phyloP scores from a whole-genome alignment of 2,329 filamentous ascomycete species.

The Talaromyces funiculosus region DNA sequence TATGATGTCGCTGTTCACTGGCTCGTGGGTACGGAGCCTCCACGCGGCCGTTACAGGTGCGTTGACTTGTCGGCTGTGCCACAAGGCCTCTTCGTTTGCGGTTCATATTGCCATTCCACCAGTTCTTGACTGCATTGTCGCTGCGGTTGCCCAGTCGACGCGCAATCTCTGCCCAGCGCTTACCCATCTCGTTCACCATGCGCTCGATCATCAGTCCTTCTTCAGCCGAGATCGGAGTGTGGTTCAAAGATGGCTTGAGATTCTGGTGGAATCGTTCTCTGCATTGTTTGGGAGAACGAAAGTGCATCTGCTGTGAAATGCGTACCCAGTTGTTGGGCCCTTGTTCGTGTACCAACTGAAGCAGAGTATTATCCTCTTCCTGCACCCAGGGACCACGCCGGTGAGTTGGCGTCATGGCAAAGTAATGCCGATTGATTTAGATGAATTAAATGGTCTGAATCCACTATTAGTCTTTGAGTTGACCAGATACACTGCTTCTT shows the following conservation, averaged over 20 bases:
- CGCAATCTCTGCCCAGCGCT: slow-evolving; percentile 90
- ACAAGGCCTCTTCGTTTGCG: slow-evolving; percentile 54
- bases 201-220: slow-evolving; percentile 70
- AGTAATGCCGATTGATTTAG: background rate
- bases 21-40: slow-evolving; percentile 35
- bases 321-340: slow-evolving; percentile 85
- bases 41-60: slow-evolving; percentile 33
- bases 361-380: slow-evolving; percentile 65
- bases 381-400: slow-evolving; percentile 80
- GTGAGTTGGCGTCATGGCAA: slow-evolving; percentile 46
- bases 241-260: slow-evolving; percentile 69
- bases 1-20: slow-evolving; percentile 1
- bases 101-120: slow-evolving; percentile 94
- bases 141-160: slow-evolving; percentile 74
- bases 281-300: slow-evolving; percentile 88
- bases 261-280: slow-evolving; percentile 93
- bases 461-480: background rate
- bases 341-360: slow-evolving; percentile 64
- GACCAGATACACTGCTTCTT: background rate
- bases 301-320: slow-evolving; percentile 69
- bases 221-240: slow-evolving; percentile 64
- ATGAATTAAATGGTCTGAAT: background rate
- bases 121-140: slow-evolving; percentile 96
- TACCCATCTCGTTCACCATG: slow-evolving; percentile 71
- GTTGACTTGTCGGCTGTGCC: slow-evolving; percentile 27